phyloP scores from a whole-genome alignment of 2,329 filamentous ascomycete genomes.

The Coleophoma eucalyptorum region DNA sequence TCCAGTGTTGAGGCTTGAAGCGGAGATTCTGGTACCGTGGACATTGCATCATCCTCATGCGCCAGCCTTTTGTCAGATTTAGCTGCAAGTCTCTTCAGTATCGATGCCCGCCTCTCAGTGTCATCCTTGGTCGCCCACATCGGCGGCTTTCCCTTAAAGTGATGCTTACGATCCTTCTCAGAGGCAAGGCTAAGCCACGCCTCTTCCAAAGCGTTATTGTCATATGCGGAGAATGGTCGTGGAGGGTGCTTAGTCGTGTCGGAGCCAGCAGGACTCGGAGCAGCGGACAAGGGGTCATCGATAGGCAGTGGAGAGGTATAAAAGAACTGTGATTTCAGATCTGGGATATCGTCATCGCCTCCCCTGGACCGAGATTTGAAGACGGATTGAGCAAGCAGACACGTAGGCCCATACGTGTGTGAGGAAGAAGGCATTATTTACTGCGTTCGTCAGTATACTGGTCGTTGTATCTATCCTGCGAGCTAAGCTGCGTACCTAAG shows the following conservation, averaged over 20 bases:
- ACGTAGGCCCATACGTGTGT: constrained; percentile 27
- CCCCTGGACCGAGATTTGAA: constrained; percentile 13
- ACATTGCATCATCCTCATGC: not conserved
- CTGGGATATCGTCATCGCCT: constrained; percentile 47
- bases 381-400: constrained; percentile 19
- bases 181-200: constrained; percentile 66
- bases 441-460: constrained; percentile 3
- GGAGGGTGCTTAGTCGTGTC: constrained; percentile 58
- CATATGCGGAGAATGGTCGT: constrained; percentile 73
- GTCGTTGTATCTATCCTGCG: not conserved
- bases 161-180: constrained; percentile 42
- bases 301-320: constrained; percentile 80
- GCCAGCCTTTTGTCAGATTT: not conserved
- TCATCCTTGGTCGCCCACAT: not conserved
- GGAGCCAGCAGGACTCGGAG: constrained; percentile 44
- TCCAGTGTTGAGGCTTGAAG: not conserved
- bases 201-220: constrained; percentile 76
- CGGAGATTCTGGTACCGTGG: not conserved
- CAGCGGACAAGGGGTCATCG: constrained; percentile 79
- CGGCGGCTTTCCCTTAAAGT: constrained; percentile 30
- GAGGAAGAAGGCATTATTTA: constrained; percentile 20
- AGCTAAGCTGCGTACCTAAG: not conserved
- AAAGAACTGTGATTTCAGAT: constrained; percentile 72
- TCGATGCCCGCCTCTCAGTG: not conserved
- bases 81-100: not conserved